Evolutionary conservation across 2,329 filamentous ascomycete species (phyloP).

Genomic region (Cordyceps cicadae): DNA sequence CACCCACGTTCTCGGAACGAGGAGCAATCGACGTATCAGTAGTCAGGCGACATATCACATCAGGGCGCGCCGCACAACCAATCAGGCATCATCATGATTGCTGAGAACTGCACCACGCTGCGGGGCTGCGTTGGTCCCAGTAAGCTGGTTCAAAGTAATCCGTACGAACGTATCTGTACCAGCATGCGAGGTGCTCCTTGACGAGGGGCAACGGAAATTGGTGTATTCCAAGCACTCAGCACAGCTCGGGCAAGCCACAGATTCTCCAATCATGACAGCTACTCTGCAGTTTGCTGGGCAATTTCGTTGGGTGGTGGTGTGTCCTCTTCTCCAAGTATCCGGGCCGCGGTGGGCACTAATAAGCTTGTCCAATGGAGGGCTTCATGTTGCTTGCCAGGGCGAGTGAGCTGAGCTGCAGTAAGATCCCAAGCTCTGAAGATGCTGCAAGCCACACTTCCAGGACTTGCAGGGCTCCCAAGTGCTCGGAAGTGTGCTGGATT

Average conservation of each 20-base stretch:
- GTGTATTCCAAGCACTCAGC: background rate
- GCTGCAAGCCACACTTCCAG: slow-evolving; percentile 3
- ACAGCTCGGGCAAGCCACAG: slow-evolving; percentile 2
- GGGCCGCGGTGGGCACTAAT: slow-evolving; percentile 1
- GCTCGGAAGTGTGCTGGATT: background rate
- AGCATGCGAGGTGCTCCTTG: background rate
- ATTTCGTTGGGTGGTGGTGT: background rate
- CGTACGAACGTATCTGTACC: too few relatives aligned
- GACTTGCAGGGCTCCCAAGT: background rate
- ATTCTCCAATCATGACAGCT: background rate
- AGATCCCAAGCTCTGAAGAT: background rate
- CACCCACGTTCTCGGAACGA: slow-evolving; percentile 1
- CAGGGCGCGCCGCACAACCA: slow-evolving; percentile 12
- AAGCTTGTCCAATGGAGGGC: background rate
- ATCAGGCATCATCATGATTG: slow-evolving; percentile 10
- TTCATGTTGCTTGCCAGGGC: background rate
- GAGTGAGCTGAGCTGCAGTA: slow-evolving; percentile 1
- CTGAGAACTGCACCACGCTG: background rate
- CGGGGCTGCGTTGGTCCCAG: background rate
- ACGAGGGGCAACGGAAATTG: background rate
- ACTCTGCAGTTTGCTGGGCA: background rate
- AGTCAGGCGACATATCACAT: slow-evolving; percentile 15
- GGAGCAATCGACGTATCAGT: slow-evolving; percentile 4
- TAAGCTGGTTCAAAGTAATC: background rate
- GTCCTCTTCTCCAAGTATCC: slow-evolving; percentile 1